Evolutionary conservation across 108 stramenopile genomes (phyloP), one percentile per base, ranked within the genome.

Genomic region (Pseudonitzschia delicatissima): DNA sequence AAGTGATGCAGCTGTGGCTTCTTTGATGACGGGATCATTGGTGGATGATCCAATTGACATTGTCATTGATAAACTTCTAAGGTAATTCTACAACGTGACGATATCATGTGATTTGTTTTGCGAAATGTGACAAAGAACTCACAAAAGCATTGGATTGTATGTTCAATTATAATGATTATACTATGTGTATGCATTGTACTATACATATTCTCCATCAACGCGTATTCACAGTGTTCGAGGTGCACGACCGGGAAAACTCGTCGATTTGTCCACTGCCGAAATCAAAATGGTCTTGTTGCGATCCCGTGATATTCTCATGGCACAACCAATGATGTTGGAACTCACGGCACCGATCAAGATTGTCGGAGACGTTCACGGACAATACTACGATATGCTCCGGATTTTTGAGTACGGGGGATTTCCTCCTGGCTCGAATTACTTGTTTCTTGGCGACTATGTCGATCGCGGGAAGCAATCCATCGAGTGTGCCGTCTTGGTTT

Each of bases 241-340:
- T 18, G 40, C 47, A 50, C 71, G 66, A 27, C 87, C 87, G 3
- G 87, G 87, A 28, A 88, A 82, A 15, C 67, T 84, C 18, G 84
- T 76, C 66, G 81, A 45, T 48, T 67, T 88, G 47, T 52, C 86
- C 29, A 88, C 90, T 37, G 61, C 76, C 37, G 89, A 90, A 73
- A 89, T 95, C 62, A 81, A 81, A 58, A 67, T 84, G 26, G 62
- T 95, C 0, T 87, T 85, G 47, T 68, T 71, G n/a, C 62, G 73
- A 15, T 83, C 78, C 18, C 77, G 91, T 11, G 85, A 87, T 58
- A 77, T 95, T 45, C 82, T 98, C 18, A 58, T 98, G 40, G 71
- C 72, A 26, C 96, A 98, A 73, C 95, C 96, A 21, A 97, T 98
- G 92, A 87, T 98, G 29, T 66, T 98, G 27, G 96, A 96, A 83